Evolutionary conservation across 768 basidiomycete species (phyloP), one percentile per base, ranked within the genome.

Genomic region (Rhizopogon sp.): DNA sequence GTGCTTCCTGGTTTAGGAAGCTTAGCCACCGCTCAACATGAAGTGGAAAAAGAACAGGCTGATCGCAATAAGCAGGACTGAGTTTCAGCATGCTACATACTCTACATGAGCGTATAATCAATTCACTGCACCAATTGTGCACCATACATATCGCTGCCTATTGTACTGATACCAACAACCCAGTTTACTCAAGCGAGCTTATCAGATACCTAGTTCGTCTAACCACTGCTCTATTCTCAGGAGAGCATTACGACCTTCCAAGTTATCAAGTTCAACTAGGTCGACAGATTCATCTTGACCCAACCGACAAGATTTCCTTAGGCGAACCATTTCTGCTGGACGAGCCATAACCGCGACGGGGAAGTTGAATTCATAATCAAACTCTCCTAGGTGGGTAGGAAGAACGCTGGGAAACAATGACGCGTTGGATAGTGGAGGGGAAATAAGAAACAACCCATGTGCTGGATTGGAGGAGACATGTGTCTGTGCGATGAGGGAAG

Each of bases 381-480:
- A 87, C 58, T 85, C 82, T 7, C 66, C 57, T 20, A 81, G 61
- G 17, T 66, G 64, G 0, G 70, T 72, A 0, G 75, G 72, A 6
- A 78, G 71, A 29, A 61, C 51, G 35, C 39, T 52, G 11, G 57
- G 60, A 2, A 66, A 50, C 17, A 79, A 62, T 1, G 68, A 64
- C 7, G 64, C 60, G 52, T 80, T 77, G 41, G 75, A 72, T 9
- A 71, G 46, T 1, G 82, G 82, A 8, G 81, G 83, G 22, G 79
- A 78, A 33, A 85, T 76, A n/a, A 88, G 72, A 55, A 85, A 74
- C 47, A 89, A 71, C 0, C 78, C 87, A 5, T 76, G 72, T 6
- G 82, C 82, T 2, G 87, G 84, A 60, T 87, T 70, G 20, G 84
- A 85, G 2, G 83, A 86, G 57, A 89, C 79, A 65, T 85, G 89